These are phyloP conservation scores for Phytomonas francai DNA, from an alignment of 208 protist genomes.

Conservation along the genomic window DNA sequence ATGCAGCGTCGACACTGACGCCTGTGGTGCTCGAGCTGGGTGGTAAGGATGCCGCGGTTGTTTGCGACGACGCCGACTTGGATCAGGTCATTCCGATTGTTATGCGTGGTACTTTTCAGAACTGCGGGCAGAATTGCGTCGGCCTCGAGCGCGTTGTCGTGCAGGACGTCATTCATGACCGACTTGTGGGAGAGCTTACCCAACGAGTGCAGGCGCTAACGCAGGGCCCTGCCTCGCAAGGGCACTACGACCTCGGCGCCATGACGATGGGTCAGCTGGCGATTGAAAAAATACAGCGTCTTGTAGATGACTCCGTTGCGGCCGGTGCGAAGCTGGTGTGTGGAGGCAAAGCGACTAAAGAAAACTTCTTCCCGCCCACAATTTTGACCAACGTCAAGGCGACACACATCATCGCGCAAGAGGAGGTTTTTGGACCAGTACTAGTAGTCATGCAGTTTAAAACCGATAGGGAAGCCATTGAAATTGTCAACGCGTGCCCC, in stretches of 20 bases:
- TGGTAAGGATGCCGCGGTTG: conserved; percentile 92
- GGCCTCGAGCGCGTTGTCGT: conserved; percentile 82
- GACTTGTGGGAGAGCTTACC: conserved; percentile 56
- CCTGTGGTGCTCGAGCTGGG: conserved; percentile 93
- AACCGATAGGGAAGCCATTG: conserved; percentile 78
- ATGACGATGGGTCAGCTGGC: conserved; percentile 91
- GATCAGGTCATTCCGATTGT: conserved; percentile 83
- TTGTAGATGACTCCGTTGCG: conserved; percentile 85
- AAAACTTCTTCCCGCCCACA: conserved; percentile 88
- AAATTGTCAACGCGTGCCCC: conserved; percentile 81
- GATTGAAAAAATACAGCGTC: conserved; percentile 84
- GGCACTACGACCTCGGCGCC: conserved; percentile 80
- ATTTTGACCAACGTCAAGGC: conserved; percentile 86
- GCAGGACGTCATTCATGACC: conserved; percentile 86
- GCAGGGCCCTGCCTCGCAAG: conserved; percentile 77
- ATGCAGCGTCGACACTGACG: conserved; percentile 83
- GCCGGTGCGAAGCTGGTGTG: conserved; percentile 82
- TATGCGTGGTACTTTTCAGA: conserved; percentile 88
- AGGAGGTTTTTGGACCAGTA: conserved; percentile 94
- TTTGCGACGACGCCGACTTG: conserved; percentile 88
- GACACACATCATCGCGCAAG: conserved; percentile 84
- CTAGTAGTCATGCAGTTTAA: conserved; percentile 87
- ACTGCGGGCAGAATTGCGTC: conserved; percentile 93
- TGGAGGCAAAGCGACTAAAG: conserved; percentile 62
- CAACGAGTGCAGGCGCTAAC: conserved; percentile 48